Conservation (phyloP, 495 filamentous ascomycete genomes). For the Pyrenula aspistea region DNA sequence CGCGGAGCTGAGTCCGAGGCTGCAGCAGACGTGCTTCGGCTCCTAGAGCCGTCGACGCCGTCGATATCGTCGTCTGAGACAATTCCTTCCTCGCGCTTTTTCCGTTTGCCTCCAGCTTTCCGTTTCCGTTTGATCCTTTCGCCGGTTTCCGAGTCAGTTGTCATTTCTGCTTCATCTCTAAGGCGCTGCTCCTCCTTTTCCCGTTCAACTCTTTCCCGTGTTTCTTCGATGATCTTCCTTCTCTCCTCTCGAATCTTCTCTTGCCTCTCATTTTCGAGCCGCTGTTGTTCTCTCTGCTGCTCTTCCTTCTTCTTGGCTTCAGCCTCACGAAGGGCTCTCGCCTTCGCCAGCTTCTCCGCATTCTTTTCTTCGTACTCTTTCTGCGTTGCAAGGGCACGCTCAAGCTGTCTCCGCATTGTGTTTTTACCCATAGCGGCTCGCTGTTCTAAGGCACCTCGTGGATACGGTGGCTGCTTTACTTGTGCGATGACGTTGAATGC, state of each 20-base stretch:
- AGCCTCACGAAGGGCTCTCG: slow-evolving; percentile 62
- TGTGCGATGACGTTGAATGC: slow-evolving; percentile 69
- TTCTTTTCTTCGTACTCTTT: slow-evolving; percentile 90
- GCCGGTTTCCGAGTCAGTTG: slow-evolving; percentile 65
- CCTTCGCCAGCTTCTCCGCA: slow-evolving; percentile 65
- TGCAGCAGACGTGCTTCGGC: slow-evolving; percentile 1
- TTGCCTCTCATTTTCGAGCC: slow-evolving; percentile 55
- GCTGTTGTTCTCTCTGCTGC: slow-evolving; percentile 49
- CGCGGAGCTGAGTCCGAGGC: slow-evolving; percentile 1
- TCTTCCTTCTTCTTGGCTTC: slow-evolving; percentile 66
- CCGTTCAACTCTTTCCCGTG: slow-evolving; percentile 55
- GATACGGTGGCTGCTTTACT: slow-evolving; percentile 79
- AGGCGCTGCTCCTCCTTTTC: slow-evolving; percentile 61
- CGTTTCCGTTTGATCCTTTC: slow-evolving; percentile 63
- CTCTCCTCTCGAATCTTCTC: slow-evolving; percentile 73
- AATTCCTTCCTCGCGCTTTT: slow-evolving; percentile 58
- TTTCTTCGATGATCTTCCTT: slow-evolving; percentile 61
- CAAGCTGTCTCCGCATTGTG: slow-evolving; percentile 83
- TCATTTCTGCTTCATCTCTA: slow-evolving; percentile 57
- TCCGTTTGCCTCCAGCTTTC: slow-evolving; percentile 41
- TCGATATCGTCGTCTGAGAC: slow-evolving; percentile 38
- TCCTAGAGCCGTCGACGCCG: slow-evolving; percentile 19
- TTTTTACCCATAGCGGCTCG: slow-evolving; percentile 93
- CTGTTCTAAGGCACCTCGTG: slow-evolving; percentile 77
- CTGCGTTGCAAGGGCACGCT: slow-evolving; percentile 70